phyloP scores from a whole-genome alignment of 129 eudicot genomes.

The Saussurea involucrata region DNA sequence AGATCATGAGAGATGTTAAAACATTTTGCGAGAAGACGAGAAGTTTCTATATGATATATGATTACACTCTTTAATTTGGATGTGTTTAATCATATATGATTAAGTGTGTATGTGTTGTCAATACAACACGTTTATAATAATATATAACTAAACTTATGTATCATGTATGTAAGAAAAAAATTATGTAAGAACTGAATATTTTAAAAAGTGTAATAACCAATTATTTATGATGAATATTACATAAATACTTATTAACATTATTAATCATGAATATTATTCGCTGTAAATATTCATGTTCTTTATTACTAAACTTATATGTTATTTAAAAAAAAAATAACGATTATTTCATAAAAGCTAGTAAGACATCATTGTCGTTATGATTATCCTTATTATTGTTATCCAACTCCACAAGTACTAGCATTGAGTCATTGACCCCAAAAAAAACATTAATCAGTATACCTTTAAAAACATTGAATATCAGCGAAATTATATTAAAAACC shows the following conservation, averaged over 20 bases:
- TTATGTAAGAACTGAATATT: not conserved
- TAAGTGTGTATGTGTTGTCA: no score
- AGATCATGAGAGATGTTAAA: no score
- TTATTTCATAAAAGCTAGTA: not conserved
- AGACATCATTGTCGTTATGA: not conserved
- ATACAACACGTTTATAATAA: no score
- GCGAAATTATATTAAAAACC: no score
- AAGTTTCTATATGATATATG: no score
- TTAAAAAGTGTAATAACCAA: not conserved
- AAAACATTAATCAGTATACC: not conserved
- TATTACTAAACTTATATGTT: not conserved
- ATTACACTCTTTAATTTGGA: no score
- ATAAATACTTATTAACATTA: not conserved
- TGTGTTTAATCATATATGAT: no score
- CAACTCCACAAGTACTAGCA: not conserved
- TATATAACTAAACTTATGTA: no score
- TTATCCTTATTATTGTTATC: not conserved
- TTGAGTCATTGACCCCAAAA: not conserved
- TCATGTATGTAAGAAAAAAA: no score
- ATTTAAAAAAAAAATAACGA: not conserved
- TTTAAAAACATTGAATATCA: no score
- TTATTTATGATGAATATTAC: not conserved
- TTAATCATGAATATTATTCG: not conserved
- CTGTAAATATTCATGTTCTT: not conserved
- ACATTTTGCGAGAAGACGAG: no score